Base-by-base conservation (phyloP, 1,284 basidiomycete species). In the Cryptococcus sp. region DNA sequence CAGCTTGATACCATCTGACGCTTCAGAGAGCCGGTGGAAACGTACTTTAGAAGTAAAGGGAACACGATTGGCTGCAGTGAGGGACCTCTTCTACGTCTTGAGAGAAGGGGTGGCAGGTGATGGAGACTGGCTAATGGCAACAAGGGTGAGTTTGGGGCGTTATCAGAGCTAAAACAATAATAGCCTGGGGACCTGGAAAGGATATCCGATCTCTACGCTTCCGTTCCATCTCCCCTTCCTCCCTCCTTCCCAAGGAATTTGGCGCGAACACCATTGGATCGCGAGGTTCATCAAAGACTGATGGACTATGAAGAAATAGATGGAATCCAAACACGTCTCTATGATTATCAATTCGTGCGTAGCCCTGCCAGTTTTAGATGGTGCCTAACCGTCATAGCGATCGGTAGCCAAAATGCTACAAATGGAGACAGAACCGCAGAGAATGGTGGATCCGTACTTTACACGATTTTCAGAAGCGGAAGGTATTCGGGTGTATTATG, bases 281-380 rank as follows among this genome's bases (percentile, higher is more conserved):
- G 60, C 15, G 68, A 71, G 34, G 56, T 67, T 1, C 57, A 64
- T 8, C 44, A 49, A 2, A 42, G 61, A 5, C 47, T 73, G 13
- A 42, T 47, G n/a, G 49, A 43, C 3, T 65, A 62, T 34, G 65
- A 67, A 49, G 65, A 68, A 47, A 69, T 66, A 0, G 47, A 50
- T 7, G 68, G 70, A 1, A 53, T 75, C n/a, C 56, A 50, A 32
- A 72, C 70, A 1, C 43, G 50, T 7, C 43, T 74, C 50, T 69
- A 73, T 48, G 55, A 50, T 35, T 76, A 76, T 55, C 73, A 76
- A 54, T 60, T 70, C 14, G 72, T 76, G 43, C 38, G n/a, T 41
- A 33, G 2, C 1, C 35, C 6, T 36, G 10, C 23, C 5, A 13
- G 15, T 4, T 15, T 33, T 30, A n/a, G 32, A 31, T 31, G 15